Conservation (phyloP, 371 early-diverging fungal genomes). For the Saksenaea vasiformis region DNA sequence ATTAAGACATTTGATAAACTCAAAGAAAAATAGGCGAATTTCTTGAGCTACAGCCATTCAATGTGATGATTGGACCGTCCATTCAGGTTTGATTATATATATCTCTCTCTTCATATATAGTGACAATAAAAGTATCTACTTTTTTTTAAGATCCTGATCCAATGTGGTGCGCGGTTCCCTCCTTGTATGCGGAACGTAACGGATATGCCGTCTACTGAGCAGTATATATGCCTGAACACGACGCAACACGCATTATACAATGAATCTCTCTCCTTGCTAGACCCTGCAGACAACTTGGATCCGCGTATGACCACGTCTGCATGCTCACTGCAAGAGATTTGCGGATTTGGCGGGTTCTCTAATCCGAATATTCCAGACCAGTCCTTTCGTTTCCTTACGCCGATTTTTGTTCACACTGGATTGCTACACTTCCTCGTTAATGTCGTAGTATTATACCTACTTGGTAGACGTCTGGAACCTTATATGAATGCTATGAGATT, state of each 20-base stretch:
- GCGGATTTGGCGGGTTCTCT: constrained; percentile 47
- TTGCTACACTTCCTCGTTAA: constrained; percentile 71
- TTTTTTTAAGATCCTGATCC: constrained; percentile 35
- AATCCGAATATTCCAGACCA: constrained; percentile 51
- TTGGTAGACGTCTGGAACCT: constrained; percentile 66
- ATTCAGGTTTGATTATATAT: constrained; percentile 18
- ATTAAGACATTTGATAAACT: neutral
- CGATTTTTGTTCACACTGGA: constrained; percentile 80
- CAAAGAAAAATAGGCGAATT: constrained; percentile 20
- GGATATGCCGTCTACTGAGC: constrained; percentile 22
- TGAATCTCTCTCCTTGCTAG: constrained; percentile 12
- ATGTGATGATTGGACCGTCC: constrained; percentile 28
- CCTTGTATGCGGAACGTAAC: constrained; percentile 54
- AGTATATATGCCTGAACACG: constrained; percentile 30
- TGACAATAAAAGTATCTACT: neutral
- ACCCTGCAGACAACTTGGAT: constrained; percentile 9
- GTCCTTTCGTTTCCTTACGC: constrained; percentile 73
- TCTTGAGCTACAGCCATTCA: constrained; percentile 23
- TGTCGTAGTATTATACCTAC: constrained; percentile 55
- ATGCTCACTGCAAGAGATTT: constrained; percentile 48
- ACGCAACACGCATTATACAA: constrained; percentile 5
- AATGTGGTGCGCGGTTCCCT: constrained; percentile 49
- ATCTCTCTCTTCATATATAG: neutral
- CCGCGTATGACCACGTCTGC: neutral
- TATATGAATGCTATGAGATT: constrained; percentile 71